Evolutionary conservation across 2,329 filamentous ascomycete species (phyloP).

Genomic region (Paraphaeosphaeria sporulosa): DNA sequence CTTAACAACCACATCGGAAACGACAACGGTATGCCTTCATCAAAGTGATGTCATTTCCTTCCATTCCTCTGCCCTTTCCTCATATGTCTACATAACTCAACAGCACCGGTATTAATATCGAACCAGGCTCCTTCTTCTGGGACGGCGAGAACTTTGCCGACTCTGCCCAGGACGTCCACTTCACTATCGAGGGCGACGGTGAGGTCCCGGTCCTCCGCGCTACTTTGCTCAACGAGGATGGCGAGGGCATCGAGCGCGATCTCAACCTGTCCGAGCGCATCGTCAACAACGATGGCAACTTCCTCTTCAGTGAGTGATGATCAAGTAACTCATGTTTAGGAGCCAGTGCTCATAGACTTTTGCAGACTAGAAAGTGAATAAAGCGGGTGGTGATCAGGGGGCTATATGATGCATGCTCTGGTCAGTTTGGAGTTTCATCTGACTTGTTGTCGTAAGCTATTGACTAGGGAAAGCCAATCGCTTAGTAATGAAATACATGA

Average conservation of each 20-base stretch:
- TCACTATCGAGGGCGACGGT: constrained; percentile 61
- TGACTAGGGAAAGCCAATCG: background rate
- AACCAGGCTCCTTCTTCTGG: constrained; percentile 57
- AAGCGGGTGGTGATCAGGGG: no score
- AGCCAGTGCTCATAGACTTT: no score
- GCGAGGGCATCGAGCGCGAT: constrained; percentile 53
- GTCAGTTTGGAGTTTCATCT: background rate
- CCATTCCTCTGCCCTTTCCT: background rate
- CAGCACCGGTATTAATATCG: background rate
- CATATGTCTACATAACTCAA: background rate
- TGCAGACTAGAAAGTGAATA: background rate
- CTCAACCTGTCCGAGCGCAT: constrained; percentile 66
- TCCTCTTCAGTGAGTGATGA: constrained; percentile 37
- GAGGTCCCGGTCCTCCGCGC: constrained; percentile 63
- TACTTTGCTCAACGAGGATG: constrained; percentile 52
- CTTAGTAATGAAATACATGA: constrained; percentile 7
- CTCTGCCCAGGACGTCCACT: constrained; percentile 57
- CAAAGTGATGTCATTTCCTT: no score
- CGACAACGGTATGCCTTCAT: constrained; percentile 53
- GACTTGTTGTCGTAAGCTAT: background rate
- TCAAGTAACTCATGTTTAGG: background rate
- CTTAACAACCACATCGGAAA: constrained; percentile 63
- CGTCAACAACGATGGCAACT: constrained; percentile 60
- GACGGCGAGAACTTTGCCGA: constrained; percentile 56
- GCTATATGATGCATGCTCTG: background rate